Evolutionary conservation across 768 basidiomycete species (phyloP), one percentile per base, ranked within the genome.

Genomic region (Suillus sp.): DNA sequence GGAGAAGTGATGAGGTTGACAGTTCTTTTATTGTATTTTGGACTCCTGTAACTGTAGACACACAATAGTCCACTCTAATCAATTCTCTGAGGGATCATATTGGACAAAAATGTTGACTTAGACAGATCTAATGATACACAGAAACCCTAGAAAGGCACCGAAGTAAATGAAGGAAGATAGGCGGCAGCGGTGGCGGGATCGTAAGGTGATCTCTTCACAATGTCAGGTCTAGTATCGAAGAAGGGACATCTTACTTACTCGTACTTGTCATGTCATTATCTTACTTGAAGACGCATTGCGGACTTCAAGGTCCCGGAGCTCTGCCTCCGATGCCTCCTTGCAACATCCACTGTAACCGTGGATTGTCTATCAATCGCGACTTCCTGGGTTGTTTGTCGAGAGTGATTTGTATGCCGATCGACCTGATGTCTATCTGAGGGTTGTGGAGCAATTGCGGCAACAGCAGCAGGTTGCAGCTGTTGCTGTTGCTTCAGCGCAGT

Each of bases 291-390:
- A 40, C 78, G 78, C 70, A 76, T 68, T 47, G 75, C 72, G 38
- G 74, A 79, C 57, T 77, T 81, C 67, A 78, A 71, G 57, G 71
- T 77, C 40, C 69, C 60, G 47, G 70, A 68, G 40, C 75, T 74
- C 53, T 60, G 75, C 59, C 70, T 75, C 40, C 72, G 73, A 62
- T 70, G 74, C 64, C 72, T 73, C 43, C 69, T 66, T n/a, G 64
- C 67, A 40, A 77, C 66, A 51, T 72, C 72, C 51, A 78, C 56
- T 10, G 70, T 74, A 16, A 71, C 69, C 18, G 65, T 62, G 18
- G 74, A 64, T 60, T 75, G 69, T 45, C 66, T 75, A 55, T 75
- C 75, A 8, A 71, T 68, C 22, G 72, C 40, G 59, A 75, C 60
- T 20, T 75, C 72, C 43, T 62, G 74, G 27, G 59, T n/a, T 10